These are phyloP conservation scores for Microcera coccophila DNA, from an alignment of 2,329 filamentous ascomycete species.

Conservation along the genomic window DNA sequence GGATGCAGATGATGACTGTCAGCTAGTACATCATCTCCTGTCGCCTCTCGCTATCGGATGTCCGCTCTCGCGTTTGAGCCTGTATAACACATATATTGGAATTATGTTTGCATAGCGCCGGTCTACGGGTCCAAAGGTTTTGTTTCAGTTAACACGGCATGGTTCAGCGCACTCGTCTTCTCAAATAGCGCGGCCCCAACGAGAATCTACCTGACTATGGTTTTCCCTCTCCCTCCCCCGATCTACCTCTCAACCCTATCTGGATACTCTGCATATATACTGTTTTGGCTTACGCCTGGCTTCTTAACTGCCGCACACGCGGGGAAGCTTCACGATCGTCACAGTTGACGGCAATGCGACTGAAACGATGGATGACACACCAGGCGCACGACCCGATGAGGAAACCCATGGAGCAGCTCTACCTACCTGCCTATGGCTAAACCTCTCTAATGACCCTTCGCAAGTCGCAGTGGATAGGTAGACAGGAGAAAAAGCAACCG, in stretches of 20 bases:
- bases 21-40: constrained; percentile 34
- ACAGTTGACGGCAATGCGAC: constrained; percentile 5
- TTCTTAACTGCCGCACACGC: constrained; percentile 1
- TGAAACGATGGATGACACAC: constrained; percentile 1
- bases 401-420: constrained; percentile 8
- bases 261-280: constrained; percentile 5
- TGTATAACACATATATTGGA: constrained; percentile 32
- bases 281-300: constrained; percentile 2
- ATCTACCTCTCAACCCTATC: constrained; percentile 5
- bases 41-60: constrained; percentile 8
- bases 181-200: constrained; percentile 7
- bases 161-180: constrained; percentile 9
- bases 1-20: constrained; percentile 64
- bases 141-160: constrained; percentile 13
- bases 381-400: constrained; percentile 9
- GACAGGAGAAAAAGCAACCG: constrained; percentile 23
- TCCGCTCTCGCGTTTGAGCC: constrained; percentile 17
- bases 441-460: constrained; percentile 26
- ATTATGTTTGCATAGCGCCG: constrained; percentile 38
- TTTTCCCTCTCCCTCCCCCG: not conserved
- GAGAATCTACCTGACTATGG: constrained; percentile 2
- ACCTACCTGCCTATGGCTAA: constrained; percentile 11
- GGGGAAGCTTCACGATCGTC: constrained; percentile 6
- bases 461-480: constrained; percentile 29
- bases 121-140: constrained; percentile 23